Evolutionary conservation across 2,329 filamentous ascomycete genomes (phyloP).

Genomic region (Nothopassalora personata): DNA sequence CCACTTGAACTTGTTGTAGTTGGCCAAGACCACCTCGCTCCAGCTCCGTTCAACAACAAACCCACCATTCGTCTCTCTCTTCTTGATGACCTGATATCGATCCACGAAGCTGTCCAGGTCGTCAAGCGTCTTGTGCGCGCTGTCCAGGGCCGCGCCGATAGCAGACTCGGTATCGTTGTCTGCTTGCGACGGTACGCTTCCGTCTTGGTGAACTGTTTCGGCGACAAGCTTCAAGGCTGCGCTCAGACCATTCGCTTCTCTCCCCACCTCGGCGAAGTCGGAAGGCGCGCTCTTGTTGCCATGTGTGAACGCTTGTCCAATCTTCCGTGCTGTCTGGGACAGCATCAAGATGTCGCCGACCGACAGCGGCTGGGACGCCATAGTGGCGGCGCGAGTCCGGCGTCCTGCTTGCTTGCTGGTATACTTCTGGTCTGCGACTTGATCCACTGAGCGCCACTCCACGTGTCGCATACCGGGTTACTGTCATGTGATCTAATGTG

Average conservation of each 20-base stretch:
- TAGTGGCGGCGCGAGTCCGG: constrained; percentile 5
- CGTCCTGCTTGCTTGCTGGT: not conserved
- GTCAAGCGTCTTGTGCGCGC: constrained; percentile 37
- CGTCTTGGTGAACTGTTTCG: constrained; percentile 37
- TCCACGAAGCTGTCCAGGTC: constrained; percentile 43
- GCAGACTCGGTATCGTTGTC: constrained; percentile 34
- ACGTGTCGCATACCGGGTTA: not conserved
- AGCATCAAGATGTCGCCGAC: constrained; percentile 43
- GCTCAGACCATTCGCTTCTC: constrained; percentile 39
- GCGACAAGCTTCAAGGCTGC: constrained; percentile 43
- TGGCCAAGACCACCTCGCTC: constrained; percentile 39
- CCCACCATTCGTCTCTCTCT: constrained; percentile 36
- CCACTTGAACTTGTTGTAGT: constrained; percentile 43
- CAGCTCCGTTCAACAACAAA: constrained; percentile 41
- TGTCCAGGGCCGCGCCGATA: constrained; percentile 37
- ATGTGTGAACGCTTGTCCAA: constrained; percentile 41
- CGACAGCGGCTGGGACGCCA: constrained; percentile 25
- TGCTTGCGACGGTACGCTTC: constrained; percentile 33
- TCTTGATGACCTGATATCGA: constrained; percentile 42
- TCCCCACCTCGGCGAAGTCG: constrained; percentile 41
- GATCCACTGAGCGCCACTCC: not conserved
- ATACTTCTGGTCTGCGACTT: not conserved
- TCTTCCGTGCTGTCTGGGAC: constrained; percentile 44
- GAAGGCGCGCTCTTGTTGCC: constrained; percentile 36
- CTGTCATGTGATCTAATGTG: not conserved